These are phyloP conservation scores for Tardiomyces blankii DNA, from an alignment of 1,139 yeast species.

Conservation along the genomic window DNA sequence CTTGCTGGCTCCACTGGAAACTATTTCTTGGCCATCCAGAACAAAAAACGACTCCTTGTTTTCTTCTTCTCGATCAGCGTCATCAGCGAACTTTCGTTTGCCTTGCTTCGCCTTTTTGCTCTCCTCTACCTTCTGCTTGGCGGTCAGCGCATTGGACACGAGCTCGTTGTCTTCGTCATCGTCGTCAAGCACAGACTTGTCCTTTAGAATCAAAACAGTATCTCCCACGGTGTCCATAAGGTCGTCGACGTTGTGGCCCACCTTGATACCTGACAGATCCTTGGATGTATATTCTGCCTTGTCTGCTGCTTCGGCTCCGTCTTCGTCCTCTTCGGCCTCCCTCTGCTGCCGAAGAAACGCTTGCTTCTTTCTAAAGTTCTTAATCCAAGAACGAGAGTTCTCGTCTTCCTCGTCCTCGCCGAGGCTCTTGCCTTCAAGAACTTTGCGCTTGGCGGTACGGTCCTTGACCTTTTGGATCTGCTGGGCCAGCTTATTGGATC, in stretches of 20 bases:
- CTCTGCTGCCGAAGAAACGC: constrained; percentile 2
- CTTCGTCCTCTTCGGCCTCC: constrained; percentile 11
- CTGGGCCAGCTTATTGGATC: constrained; percentile 5
- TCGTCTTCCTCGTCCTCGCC: constrained; percentile 11
- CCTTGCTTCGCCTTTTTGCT: constrained; percentile 20
- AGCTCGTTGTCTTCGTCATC: constrained; percentile 38
- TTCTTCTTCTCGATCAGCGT: constrained; percentile 19
- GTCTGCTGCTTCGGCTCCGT: constrained; percentile 8
- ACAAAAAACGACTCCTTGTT: constrained; percentile 16
- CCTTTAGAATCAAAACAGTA: constrained; percentile 56
- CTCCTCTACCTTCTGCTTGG: constrained; percentile 23
- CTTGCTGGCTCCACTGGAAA: not conserved
- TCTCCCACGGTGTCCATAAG: constrained; percentile 33
- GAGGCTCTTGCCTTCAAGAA: constrained; percentile 18
- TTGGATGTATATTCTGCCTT: constrained; percentile 13
- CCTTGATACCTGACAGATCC: constrained; percentile 31
- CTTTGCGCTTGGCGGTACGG: constrained; percentile 14
- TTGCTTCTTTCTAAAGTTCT: constrained; percentile 2
- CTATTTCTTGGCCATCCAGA: constrained; percentile 14
- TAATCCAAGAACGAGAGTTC: constrained; percentile 5
- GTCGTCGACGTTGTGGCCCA: constrained; percentile 37
- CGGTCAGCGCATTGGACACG: constrained; percentile 34
- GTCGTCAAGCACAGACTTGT: constrained; percentile 41
- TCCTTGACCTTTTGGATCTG: constrained; percentile 14
- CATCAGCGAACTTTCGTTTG: constrained; percentile 16